Evolutionary conservation across 345 rosid species (phyloP).

Genomic region (Syzygium grande): DNA sequence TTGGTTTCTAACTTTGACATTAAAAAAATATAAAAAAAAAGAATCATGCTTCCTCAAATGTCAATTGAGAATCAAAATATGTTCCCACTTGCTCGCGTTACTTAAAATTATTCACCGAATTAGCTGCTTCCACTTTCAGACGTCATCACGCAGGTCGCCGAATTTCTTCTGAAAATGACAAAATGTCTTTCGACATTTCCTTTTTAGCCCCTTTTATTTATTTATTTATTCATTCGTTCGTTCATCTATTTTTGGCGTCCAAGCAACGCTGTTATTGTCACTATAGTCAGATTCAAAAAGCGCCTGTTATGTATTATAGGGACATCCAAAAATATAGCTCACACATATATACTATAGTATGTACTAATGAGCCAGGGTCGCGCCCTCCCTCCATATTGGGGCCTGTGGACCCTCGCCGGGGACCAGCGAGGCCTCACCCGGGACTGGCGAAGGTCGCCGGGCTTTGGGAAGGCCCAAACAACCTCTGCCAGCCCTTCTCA

Average conservation of each 20-base stretch:
- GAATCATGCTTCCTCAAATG: background rate
- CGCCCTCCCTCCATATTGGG: too few relatives aligned
- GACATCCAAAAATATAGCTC: background rate
- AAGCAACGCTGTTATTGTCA: background rate
- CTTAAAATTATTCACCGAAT: background rate
- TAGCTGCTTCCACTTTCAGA: background rate
- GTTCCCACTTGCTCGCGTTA: background rate
- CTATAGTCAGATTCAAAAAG: background rate
- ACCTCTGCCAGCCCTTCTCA: too few relatives aligned
- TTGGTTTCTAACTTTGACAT: background rate
- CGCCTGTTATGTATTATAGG: background rate
- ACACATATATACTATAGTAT: background rate
- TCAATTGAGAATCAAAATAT: background rate
- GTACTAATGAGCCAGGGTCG: too few relatives aligned
- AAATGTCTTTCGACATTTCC: background rate
- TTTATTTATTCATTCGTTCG: background rate
- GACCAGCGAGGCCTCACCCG: too few relatives aligned
- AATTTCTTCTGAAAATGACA: background rate
- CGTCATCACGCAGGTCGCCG: background rate
- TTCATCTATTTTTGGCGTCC: background rate
- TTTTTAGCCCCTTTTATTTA: background rate
- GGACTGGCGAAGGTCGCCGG: too few relatives aligned
- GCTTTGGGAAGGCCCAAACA: too few relatives aligned
- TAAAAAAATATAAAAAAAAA: background rate
- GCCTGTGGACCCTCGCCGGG: too few relatives aligned